Evolutionary conservation across 2,329 filamentous ascomycete species (phyloP).

Genomic region (Dactylellina leptospora): DNA sequence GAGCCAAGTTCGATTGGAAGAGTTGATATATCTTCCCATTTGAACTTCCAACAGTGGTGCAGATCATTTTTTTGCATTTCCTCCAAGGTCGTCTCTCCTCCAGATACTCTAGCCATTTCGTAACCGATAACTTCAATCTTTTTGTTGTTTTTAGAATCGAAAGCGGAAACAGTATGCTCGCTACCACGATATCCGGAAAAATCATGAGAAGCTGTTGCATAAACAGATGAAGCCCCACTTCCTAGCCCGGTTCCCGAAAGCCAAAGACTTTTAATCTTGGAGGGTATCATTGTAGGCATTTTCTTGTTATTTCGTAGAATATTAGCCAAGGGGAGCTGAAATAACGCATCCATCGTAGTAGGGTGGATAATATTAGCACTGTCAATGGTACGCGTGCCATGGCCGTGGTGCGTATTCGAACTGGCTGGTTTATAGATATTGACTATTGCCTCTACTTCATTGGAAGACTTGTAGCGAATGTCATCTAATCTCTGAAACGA

Average conservation of each 20-base stretch:
- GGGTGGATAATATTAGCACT: slow-evolving; percentile 63
- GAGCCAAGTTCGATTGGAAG: background rate
- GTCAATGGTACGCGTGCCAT: slow-evolving; percentile 58
- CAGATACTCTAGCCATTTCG: slow-evolving; percentile 25
- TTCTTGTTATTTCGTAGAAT: slow-evolving; percentile 39
- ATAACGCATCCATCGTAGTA: slow-evolving; percentile 62
- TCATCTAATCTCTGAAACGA: slow-evolving; percentile 59
- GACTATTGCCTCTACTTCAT: background rate
- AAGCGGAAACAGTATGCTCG: slow-evolving; percentile 15
- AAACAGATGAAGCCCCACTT: background rate
- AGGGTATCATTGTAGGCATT: slow-evolving; percentile 29
- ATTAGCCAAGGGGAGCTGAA: slow-evolving; percentile 61
- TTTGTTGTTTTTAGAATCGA: background rate
- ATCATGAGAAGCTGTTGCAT: slow-evolving; percentile 4
- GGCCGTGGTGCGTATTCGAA: background rate
- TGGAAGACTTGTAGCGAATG: slow-evolving; percentile 40
- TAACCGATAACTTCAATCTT: slow-evolving; percentile 25
- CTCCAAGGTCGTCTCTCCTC: background rate
- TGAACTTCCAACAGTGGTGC: slow-evolving; percentile 31
- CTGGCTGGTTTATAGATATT: background rate
- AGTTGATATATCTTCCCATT: slow-evolving; percentile 1
- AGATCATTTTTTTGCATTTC: slow-evolving; percentile 6
- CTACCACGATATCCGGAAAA: slow-evolving; percentile 32
- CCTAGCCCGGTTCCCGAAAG: slow-evolving; percentile 15
- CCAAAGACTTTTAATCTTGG: slow-evolving; percentile 32